phyloP scores from a whole-genome alignment of 2,329 filamentous ascomycete genomes.

The Diplodia intermedia region DNA sequence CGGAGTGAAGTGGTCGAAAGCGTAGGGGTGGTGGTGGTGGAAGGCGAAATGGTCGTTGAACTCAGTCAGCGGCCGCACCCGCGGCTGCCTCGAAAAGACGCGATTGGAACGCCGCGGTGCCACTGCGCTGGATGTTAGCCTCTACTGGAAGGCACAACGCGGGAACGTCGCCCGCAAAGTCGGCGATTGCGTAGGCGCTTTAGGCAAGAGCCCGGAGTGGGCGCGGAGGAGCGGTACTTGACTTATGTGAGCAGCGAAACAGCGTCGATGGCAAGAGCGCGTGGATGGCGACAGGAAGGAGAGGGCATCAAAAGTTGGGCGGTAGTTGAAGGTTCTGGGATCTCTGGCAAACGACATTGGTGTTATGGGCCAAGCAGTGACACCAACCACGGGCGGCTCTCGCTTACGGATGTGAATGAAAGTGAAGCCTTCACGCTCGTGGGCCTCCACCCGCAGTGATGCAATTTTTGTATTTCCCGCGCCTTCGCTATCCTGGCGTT shows the following conservation, averaged over 20 bases:
- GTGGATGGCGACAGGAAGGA: not conserved
- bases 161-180: not conserved
- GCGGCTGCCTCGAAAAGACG: conserved; percentile 9
- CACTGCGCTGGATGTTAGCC: not conserved
- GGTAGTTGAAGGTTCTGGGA: not conserved
- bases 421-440: conserved; percentile 8
- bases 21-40: not conserved
- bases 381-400: conserved; percentile 18
- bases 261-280: not conserved
- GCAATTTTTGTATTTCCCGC: conserved; percentile 22
- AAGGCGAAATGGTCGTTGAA: not conserved
- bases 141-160: not conserved
- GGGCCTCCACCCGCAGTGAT: not conserved
- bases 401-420: conserved; percentile 2
- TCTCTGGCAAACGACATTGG: conserved; percentile 5
- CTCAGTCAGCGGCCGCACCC: not conserved
- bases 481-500: conserved; percentile 24
- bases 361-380: conserved; percentile 5
- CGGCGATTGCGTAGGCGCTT: not conserved
- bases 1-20: not conserved
- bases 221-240: not conserved
- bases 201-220: not conserved
- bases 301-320: not conserved
- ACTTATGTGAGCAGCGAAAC: not conserved
- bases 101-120: not conserved